A percentile compares a stretch with the other conserved stretches of the same genome.
Evolutionary conservation across 2,329 filamentous ascomycete genomes (phyloP).

Genomic region (Neurospora crassa): DNA sequence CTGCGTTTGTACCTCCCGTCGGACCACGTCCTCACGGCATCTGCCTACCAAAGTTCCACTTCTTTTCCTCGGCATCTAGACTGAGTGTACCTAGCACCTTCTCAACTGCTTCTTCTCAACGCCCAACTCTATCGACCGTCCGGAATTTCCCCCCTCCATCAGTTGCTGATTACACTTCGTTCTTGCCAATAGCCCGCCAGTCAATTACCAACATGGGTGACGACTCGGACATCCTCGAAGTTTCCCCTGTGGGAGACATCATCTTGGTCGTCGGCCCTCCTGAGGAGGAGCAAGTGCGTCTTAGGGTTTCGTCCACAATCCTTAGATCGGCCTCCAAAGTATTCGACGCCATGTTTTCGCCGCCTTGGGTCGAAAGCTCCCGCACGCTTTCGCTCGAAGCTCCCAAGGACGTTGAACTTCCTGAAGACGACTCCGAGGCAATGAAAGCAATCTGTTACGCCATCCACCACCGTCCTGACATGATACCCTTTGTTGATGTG

Average conservation of each 20-base stretch:
- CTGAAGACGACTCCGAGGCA: not conserved
- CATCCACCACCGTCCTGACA: not conserved
- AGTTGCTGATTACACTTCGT: not conserved
- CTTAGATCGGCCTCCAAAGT: not conserved
- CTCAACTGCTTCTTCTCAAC: not conserved
- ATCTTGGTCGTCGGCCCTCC: not conserved
- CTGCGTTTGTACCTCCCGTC: not conserved
- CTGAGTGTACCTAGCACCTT: too few species aligned
- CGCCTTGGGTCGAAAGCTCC: not conserved
- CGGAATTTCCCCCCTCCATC: not conserved
- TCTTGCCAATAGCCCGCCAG: not conserved
- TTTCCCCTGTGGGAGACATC: not conserved
- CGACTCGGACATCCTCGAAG: not conserved
- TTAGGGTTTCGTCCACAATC: not conserved
- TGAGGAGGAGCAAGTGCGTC: not conserved
- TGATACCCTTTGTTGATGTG: not conserved
- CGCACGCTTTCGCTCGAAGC: not conserved
- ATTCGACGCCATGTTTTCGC: not conserved
- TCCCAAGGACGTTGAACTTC: not conserved
- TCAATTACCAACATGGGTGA: not conserved
- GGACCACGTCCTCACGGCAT: not conserved
- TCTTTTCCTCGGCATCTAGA: not conserved
- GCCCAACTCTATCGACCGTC: not conserved
- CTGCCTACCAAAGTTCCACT: too few species aligned
- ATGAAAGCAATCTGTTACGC: not conserved